Evolutionary conservation across 1,139 yeast genomes (phyloP).

Genomic region (Hansenula sp.): DNA sequence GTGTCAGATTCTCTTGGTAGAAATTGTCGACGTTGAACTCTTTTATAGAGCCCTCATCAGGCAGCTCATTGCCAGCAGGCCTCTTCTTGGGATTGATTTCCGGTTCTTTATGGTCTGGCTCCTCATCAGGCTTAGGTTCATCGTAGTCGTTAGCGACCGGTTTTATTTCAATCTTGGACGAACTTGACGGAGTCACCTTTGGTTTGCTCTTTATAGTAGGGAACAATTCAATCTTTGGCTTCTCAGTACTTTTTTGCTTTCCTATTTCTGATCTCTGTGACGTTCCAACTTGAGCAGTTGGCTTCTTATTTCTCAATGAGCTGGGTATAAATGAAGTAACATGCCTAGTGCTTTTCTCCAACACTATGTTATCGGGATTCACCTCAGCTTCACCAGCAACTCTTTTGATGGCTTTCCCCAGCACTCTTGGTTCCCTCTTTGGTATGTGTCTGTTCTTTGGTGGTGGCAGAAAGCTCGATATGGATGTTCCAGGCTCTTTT

Average conservation of each 20-base stretch:
- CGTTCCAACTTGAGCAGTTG: neutral
- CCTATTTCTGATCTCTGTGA: no score
- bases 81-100: neutral
- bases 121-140: neutral
- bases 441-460: constrained; percentile 16
- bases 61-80: neutral
- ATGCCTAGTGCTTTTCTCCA: constrained; percentile 10
- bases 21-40: constrained; percentile 19
- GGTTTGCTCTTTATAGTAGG: constrained; percentile 4
- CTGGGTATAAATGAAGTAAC: constrained; percentile 20
- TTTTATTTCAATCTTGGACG: neutral
- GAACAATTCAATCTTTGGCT: neutral
- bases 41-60: constrained; percentile 6
- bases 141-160: neutral
- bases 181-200: neutral
- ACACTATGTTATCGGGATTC: constrained; percentile 15
- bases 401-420: constrained; percentile 17
- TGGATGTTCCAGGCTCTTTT: constrained; percentile 7
- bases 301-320: constrained; percentile 5
- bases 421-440: constrained; percentile 9
- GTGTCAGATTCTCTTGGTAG: constrained; percentile 17
- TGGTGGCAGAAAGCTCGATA: constrained; percentile 20
- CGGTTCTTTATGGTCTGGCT: neutral
- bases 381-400: constrained; percentile 9
- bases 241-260: neutral